Conservation (phyloP, 441 rosid genomes). For the Erysimum cheiri region DNA sequence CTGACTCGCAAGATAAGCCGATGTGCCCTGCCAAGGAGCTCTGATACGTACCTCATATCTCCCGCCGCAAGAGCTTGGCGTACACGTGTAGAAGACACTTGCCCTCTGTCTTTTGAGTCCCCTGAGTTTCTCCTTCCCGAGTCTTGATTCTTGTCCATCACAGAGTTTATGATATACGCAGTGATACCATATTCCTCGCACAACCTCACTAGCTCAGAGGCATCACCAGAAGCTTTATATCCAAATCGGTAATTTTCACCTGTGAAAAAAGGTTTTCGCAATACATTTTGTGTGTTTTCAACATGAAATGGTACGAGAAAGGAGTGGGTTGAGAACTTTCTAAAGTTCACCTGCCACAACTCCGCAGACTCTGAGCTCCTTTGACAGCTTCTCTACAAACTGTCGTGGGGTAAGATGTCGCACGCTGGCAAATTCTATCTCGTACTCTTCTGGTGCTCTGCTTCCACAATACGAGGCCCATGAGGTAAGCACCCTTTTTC, state of each 20-base stretch:
- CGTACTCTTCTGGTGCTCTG: constrained; percentile 64
- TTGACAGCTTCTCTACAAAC: constrained; percentile 85
- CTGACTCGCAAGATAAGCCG: constrained; percentile 58
- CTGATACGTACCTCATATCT: constrained; percentile 71
- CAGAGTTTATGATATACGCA: constrained; percentile 73
- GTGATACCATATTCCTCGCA: constrained; percentile 71
- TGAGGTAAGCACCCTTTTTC: constrained; percentile 72
- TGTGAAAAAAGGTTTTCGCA: constrained; percentile 31
- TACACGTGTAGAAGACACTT: constrained; percentile 89
- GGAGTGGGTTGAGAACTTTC: background rate
- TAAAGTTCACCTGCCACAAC: constrained; percentile 74
- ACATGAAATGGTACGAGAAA: background rate
- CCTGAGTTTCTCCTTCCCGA: constrained; percentile 41
- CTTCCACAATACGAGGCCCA: constrained; percentile 78
- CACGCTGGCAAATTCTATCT: constrained; percentile 71
- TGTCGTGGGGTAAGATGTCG: constrained; percentile 75
- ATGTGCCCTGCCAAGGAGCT: constrained; percentile 81
- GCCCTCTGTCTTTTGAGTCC: constrained; percentile 73
- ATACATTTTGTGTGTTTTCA: background rate
- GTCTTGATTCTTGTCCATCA: constrained; percentile 80
- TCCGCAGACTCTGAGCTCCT: constrained; percentile 72
- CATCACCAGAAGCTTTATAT: constrained; percentile 83
- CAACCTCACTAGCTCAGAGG: constrained; percentile 67
- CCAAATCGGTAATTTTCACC: constrained; percentile 91
- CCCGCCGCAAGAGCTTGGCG: constrained; percentile 79